Evolutionary conservation across 371 early-diverging fungal species (phyloP).

Genomic region (Smittium culicis): DNA sequence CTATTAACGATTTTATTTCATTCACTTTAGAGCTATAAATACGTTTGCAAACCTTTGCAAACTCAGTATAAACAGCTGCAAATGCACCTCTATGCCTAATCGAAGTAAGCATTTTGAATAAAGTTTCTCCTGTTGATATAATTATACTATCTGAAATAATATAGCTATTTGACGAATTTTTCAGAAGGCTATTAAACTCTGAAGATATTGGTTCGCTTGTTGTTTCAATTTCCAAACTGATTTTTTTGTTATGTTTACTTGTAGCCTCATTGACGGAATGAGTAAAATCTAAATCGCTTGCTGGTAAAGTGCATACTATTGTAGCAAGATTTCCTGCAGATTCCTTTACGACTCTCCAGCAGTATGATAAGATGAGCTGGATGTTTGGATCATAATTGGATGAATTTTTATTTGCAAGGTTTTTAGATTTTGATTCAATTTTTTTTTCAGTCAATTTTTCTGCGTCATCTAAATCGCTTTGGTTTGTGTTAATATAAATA

Average conservation of each 20-base stretch:
- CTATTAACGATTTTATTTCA: conserved; percentile 17
- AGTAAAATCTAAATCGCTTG: too few relatives aligned
- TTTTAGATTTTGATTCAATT: background rate
- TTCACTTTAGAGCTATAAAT: conserved; percentile 41
- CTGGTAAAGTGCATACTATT: conserved; percentile 17
- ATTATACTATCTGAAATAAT: conserved; percentile 11
- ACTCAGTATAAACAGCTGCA: conserved; percentile 69
- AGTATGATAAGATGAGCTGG: conserved; percentile 75
- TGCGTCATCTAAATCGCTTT: conserved; percentile 19
- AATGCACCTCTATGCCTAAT: conserved; percentile 88
- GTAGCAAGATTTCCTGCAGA: conserved; percentile 41
- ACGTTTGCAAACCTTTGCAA: conserved; percentile 49
- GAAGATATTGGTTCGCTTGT: background rate
- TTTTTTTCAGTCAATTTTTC: conserved; percentile 18
- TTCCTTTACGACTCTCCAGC: conserved; percentile 87
- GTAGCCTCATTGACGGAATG: too few relatives aligned
- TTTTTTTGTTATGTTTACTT: conserved; percentile 13
- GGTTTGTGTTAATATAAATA: conserved; percentile 28
- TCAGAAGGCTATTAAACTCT: background rate
- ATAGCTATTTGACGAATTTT: background rate
- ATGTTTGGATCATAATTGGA: conserved; percentile 41
- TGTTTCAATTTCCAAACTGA: conserved; percentile 12
- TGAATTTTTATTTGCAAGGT: background rate
- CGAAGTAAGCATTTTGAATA: conserved; percentile 31
- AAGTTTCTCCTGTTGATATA: conserved; percentile 13